Base-by-base conservation (phyloP, 2,329 filamentous ascomycete species). In the Purpureocillium takamizusanense region DNA sequence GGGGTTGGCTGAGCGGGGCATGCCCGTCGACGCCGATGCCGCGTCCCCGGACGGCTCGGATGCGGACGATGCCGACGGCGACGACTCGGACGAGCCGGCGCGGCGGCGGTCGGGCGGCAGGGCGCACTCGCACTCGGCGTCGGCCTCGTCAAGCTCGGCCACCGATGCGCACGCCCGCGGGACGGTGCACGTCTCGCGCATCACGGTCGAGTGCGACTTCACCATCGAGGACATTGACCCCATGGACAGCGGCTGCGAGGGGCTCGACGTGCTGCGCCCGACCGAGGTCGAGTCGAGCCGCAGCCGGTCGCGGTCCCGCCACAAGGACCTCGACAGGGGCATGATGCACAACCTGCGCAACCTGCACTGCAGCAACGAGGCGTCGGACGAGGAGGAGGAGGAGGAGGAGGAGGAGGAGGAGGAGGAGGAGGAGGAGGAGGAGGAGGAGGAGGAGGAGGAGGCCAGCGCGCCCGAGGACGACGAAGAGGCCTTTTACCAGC, bases 221-320 rank as follows among this genome's bases (percentile, higher is more conserved):
- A 50, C 56, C 10, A 57, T 74, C 23, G 70, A 73, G 42, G 70
- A 72, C 43, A 60, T 70, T 39, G 66, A 65, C 37, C 59, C 61
- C 3, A 62, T 63, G 61, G 66, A 69, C 40, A 63, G 60, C 46
- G 66, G 66, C 18, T 60, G 58, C 31, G 66, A 68, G 4, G 60
- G 60, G 14, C 51, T 63, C 17, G 61, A 61, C 25, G 56, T 69
- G 18, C 50, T 74, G 17, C 57, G 53, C 9, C 70, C 70, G 0
- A 57, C 61, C 11, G 60, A 65, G 39, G 69, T 72, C 37, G 71
- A 74, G 47, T 66, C 67, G 12, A 61, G 62, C 34, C 57, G 59
- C 16, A 67, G 65, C 43, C 56, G 61, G 14, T 64, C 65, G 6
- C 46, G 56, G 31, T 63, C 62, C n/a, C 57, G 56, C 21, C 52